These are phyloP conservation scores for Ustilago vetiveriae DNA, from an alignment of 1,284 basidiomycete species.

Conservation along the genomic window DNA sequence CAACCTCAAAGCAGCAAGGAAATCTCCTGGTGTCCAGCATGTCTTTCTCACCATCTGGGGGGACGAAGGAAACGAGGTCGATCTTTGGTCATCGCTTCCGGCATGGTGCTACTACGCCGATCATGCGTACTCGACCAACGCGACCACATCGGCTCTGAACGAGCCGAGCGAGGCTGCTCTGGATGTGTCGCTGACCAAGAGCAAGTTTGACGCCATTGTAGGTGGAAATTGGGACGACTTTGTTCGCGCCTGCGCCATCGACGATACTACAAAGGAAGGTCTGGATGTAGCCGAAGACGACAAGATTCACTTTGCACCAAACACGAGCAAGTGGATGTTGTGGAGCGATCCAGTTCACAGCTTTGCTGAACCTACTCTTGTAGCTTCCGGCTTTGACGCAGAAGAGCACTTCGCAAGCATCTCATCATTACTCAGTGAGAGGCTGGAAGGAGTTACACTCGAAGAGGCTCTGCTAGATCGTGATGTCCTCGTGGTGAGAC, in stretches of 20 bases:
- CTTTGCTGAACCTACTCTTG: constrained; percentile 51
- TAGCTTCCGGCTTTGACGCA: constrained; percentile 44
- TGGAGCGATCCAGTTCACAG: constrained; percentile 63
- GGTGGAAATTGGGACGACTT: constrained; percentile 67
- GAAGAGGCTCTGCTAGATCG: constrained; percentile 10
- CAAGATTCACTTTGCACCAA: constrained; percentile 64
- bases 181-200: constrained; percentile 50
- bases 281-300: constrained; percentile 43
- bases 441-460: constrained; percentile 32
- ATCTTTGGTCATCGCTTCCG: constrained; percentile 50
- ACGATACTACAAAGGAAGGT: constrained; percentile 42
- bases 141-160: too few relatives aligned
- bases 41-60: constrained; percentile 68
- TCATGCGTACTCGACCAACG: constrained; percentile 58
- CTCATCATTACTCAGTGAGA: constrained; percentile 14
- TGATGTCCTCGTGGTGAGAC: constrained; percentile 9
- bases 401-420: constrained; percentile 40
- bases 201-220: constrained; percentile 60
- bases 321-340: constrained; percentile 67
- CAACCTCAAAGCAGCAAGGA: constrained; percentile 65
- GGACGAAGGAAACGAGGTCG: constrained; percentile 68
- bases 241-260: constrained; percentile 66
- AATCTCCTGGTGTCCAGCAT: constrained; percentile 57
- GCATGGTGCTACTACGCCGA: constrained; percentile 66
- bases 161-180: constrained; percentile 33